Percentiles rank a stretch among this genome's conserved stretches.
Evolutionary conservation across 2,329 filamentous ascomycete species (phyloP).

Genomic region (Aspergillus fijiensis): DNA sequence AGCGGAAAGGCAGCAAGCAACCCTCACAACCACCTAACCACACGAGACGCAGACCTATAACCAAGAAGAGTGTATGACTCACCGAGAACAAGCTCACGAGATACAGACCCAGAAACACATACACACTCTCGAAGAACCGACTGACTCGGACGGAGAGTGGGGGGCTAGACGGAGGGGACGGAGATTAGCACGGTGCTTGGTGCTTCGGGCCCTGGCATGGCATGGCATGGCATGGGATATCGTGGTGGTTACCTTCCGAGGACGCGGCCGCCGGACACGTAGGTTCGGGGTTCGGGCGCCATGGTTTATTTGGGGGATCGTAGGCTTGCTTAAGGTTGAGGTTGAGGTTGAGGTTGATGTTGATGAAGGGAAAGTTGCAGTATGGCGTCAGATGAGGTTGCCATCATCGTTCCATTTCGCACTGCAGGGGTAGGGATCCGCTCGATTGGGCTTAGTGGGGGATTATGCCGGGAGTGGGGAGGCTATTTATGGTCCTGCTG

Average conservation of each 20-base stretch:
- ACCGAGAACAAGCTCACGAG: slow-evolving; percentile 51
- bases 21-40: no score
- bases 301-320: slow-evolving; percentile 23
- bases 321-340: no score
- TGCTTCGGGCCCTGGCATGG: neutral
- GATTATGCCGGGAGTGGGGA: no score
- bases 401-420: no score
- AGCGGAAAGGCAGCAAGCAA: neutral
- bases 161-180: slow-evolving; percentile 33
- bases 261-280: slow-evolving; percentile 43
- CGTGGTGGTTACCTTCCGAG: slow-evolving; percentile 33
- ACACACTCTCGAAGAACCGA: slow-evolving; percentile 43
- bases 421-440: no score
- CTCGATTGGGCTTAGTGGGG: no score
- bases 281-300: slow-evolving; percentile 35
- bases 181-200: neutral
- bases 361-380: no score
- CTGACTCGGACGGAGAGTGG: slow-evolving; percentile 46
- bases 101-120: slow-evolving; percentile 51
- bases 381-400: no score
- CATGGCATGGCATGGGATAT: no score
- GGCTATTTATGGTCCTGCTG: no score
- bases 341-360: no score
- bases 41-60: neutral
- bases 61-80: slow-evolving; percentile 20